Conservation (phyloP, 768 basidiomycete species). For the Phlegmacium glaucopus region DNA sequence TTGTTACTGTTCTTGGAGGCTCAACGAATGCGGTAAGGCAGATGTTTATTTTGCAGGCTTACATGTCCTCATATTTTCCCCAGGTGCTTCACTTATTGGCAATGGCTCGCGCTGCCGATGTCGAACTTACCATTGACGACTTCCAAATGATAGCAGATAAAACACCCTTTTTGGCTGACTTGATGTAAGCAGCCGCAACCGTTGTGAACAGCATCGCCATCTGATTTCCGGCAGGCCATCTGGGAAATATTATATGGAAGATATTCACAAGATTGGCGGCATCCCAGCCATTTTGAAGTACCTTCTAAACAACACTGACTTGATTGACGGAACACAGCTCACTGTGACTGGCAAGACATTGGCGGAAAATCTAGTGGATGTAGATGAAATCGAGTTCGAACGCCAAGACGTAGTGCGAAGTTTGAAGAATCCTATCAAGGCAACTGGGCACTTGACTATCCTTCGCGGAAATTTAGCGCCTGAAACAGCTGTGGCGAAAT, state of each 20-base stretch:
- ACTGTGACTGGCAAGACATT: constrained; percentile 93
- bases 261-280: constrained; percentile 82
- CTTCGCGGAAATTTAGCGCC: constrained; percentile 88
- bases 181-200: constrained; percentile 35
- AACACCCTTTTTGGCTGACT: constrained; percentile 82
- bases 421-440: constrained; percentile 78
- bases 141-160: constrained; percentile 79
- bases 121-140: constrained; percentile 75
- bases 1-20: constrained; percentile 79
- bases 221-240: constrained; percentile 50
- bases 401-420: constrained; percentile 74
- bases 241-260: constrained; percentile 88
- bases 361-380: constrained; percentile 82
- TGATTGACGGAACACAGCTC: constrained; percentile 79
- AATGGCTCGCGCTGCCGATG: constrained; percentile 78
- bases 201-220: neutral
- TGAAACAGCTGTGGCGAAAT: constrained; percentile 83
- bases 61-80: neutral
- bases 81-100: constrained; percentile 83
- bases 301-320: constrained; percentile 68
- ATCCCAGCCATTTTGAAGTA: constrained; percentile 85
- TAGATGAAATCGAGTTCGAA: constrained; percentile 64
- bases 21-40: constrained; percentile 78
- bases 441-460: constrained; percentile 84
- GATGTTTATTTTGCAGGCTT: neutral